These are phyloP conservation scores for Cladosporium austrohemisphaericum DNA, from an alignment of 2,329 filamentous ascomycete genomes.

Conservation along the genomic window DNA sequence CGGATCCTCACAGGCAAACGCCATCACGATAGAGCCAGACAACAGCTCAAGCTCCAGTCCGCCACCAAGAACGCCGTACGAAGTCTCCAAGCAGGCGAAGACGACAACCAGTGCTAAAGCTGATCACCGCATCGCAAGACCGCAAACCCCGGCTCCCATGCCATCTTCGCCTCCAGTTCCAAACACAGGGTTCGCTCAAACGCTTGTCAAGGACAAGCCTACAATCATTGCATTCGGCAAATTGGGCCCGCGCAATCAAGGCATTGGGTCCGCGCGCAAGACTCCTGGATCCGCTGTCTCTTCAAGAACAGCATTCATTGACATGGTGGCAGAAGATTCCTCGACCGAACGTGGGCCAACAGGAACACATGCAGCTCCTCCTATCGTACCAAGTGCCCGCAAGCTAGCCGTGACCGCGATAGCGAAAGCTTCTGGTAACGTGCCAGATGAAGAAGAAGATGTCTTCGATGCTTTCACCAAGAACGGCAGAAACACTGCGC, in stretches of 20 bases:
- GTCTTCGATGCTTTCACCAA: slow-evolving; percentile 19
- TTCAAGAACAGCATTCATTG: background rate
- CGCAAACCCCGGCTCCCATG: background rate
- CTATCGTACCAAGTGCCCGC: too few relatives aligned
- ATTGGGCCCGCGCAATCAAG: slow-evolving; percentile 32
- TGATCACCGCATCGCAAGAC: background rate
- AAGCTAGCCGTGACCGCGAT: too few relatives aligned
- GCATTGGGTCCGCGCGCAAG: slow-evolving; percentile 13
- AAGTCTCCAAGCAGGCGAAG: background rate
- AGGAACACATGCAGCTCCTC: too few relatives aligned
- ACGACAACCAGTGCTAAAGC: background rate
- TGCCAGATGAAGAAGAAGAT: slow-evolving; percentile 18
- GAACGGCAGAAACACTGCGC: background rate
- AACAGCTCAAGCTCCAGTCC: background rate
- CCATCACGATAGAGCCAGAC: slow-evolving; percentile 1
- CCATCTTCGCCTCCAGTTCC: slow-evolving; percentile 3
- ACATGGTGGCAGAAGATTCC: background rate
- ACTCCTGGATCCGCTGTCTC: background rate
- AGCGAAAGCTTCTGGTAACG: slow-evolving; percentile 9
- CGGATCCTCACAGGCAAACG: slow-evolving; percentile 5
- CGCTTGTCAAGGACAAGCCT: slow-evolving; percentile 17
- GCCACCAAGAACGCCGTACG: background rate
- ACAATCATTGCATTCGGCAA: slow-evolving; percentile 28
- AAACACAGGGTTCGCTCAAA: background rate
- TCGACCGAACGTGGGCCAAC: too few relatives aligned